Evolutionary conservation across 805 yeast genomes (phyloP), one percentile per base, ranked within the genome.

Genomic region (Monosporozyma yasuniensis): DNA sequence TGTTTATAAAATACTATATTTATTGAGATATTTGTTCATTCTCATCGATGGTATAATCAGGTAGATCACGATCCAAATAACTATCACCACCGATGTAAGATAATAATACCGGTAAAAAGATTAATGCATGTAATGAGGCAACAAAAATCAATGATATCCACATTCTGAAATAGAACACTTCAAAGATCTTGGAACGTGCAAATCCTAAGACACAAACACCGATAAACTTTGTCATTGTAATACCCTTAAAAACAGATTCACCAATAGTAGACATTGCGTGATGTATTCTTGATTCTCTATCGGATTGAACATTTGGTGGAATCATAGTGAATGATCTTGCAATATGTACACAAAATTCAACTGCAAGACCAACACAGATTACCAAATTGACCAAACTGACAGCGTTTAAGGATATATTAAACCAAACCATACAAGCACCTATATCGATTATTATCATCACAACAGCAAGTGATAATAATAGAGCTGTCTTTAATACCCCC

Each of bases 341-440:
- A 49, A 93, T 76, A 65, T 91, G 98, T 32, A 85, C 78, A 52
- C 96, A 88, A 63, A 91, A 93, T 66, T 93, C 99, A 34, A 93
- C 96, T 2, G 93, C 90, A 35, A 91, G 70, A 0, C 99, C 99
- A 2, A 84, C 81, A 64, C 97, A 91, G n/a, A 91, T 91, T 34
- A 93, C 76, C 50, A 91, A 73, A 58, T 91, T 91, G 18, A 93
- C 98, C 53, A 93, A 71, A 52, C 91, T 80, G 3, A 91, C 87
- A 0, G 96, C 98, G 63, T 91, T 91, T 45, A 91, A 72, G 1
- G 91, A 77, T 23, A 91, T 82, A 0, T 74, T 76, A 80, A 88
- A 81, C 5, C 84, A 14, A 0, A 83, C 77, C 89, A 91, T 83
- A 11, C 83, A 71, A 0, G 96, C 97, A 2, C 86, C 87, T 50